Percentiles rank a stretch among this genome's conserved stretches.
These are phyloP conservation scores for Umbilicus rupestris DNA, from an alignment of 164 flowering plant genomes.

Conservation along the genomic window DNA sequence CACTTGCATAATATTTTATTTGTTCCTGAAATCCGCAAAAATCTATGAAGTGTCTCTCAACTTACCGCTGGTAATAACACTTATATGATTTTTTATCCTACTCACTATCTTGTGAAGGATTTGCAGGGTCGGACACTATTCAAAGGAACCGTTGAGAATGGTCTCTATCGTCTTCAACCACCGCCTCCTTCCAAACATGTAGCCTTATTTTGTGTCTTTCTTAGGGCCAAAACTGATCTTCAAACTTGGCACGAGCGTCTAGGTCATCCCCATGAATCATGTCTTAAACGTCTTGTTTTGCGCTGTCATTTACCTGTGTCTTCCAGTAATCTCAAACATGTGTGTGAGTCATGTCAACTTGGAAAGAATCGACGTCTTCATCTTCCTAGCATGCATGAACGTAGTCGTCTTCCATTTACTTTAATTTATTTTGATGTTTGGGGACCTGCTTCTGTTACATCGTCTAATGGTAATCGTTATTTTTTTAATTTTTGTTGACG, in stretches of 20 bases:
- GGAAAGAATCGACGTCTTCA: neutral
- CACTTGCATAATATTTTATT: no score
- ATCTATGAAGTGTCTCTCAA: no score
- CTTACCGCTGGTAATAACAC: no score
- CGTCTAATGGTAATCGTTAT: constrained; percentile 3
- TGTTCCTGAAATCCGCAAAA: no score
- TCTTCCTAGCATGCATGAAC: neutral
- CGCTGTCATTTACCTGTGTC: neutral
- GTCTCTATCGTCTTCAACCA: no score
- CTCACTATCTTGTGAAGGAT: constrained; percentile 9
- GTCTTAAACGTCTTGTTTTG: neutral
- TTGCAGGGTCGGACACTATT: no score
- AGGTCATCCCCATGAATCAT: neutral
- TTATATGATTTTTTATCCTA: no score
- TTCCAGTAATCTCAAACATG: neutral
- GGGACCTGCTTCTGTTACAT: constrained; percentile 6
- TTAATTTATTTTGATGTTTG: constrained; percentile 8
- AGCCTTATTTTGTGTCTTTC: neutral
- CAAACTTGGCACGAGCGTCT: no score
- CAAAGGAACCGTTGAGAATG: no score
- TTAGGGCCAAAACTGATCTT: neutral
- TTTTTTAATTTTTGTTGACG: constrained; percentile 14
- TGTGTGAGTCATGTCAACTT: no score
- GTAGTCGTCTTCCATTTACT: neutral
- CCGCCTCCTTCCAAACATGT: neutral